Evolutionary conservation across 352 stramenopile genomes (phyloP), one percentile per base, ranked within the genome.

Genomic region (Blastocystis sp.): DNA sequence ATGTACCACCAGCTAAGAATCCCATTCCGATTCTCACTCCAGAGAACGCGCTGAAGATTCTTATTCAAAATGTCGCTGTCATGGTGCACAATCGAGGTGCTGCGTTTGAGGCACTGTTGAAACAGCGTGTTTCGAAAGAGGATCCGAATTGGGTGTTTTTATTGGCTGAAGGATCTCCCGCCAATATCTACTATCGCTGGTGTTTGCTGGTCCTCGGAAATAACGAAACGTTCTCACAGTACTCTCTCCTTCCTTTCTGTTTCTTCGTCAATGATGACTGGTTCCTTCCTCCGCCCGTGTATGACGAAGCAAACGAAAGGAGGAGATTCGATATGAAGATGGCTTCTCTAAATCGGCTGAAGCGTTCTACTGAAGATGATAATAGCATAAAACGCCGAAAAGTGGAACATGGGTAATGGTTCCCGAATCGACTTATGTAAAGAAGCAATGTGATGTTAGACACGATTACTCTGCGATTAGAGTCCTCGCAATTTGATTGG

Each of bases 371-470:
- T 18, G 73, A 41, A 55, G 39, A 64, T 26, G n/a, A 66, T 8
- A 43, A 68, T 29, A n/a, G 53, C 20, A 45, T 41, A 26, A 47
- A 47, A n/a, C 47, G 55, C 5, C 39, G 45, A 41, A 59, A 41
- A 8, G 39, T 37, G 39, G 73, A 84, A 29, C 47, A 54, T 6
- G 73, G 73, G 73, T 84, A 64, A 6, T 8, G 11, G 20, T 50
- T 39, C 7, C 34, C 4, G 18, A 13, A 3, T 20, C 20, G 50
- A 9, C 15, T 66, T 8, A 69, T 50, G n/a, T n/a, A 29, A 53
- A 84, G 73, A 64, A 84, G 73, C 50, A 84, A 84, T 43, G 34
- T 84, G 43, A 29, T 84, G 13, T 37, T 84, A 11, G 53, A 66
- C 29, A 37, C 73, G 4, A 43, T 84, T 23, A 11, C 45, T 9